A percentile compares a stretch with the other conserved stretches of the same genome.
phyloP scores from a whole-genome alignment of 352 stramenopile genomes.

The Pythium guiyangense region DNA sequence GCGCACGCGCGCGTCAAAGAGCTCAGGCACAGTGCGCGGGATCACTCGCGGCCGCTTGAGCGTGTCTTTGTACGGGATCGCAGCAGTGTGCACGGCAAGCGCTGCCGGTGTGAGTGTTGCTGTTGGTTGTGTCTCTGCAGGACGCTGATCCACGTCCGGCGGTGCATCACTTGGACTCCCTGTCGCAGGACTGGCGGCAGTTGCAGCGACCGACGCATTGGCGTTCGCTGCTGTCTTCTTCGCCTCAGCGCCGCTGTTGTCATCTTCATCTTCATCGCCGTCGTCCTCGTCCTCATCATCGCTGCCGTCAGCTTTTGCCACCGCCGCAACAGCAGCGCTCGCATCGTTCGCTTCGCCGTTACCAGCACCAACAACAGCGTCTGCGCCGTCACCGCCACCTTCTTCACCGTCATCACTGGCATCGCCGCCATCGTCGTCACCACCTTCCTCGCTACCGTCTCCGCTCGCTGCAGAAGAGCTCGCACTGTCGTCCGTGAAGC shows the following conservation, averaged over 20 bases:
- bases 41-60: slow-evolving; percentile 51
- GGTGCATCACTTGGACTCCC: not conserved
- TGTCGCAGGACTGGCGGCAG: too few relatives aligned
- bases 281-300: slow-evolving; percentile 15
- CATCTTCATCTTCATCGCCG: slow-evolving; percentile 6
- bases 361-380: slow-evolving; percentile 6
- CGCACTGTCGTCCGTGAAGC: slow-evolving; percentile 74
- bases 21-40: slow-evolving; percentile 32
- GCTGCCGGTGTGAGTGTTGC: slow-evolving; percentile 5
- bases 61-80: slow-evolving; percentile 21
- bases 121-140: not conserved
- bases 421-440: slow-evolving; percentile 15
- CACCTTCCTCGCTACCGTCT: slow-evolving; percentile 17
- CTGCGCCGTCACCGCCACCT: slow-evolving; percentile 6
- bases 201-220: not conserved
- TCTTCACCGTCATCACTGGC: slow-evolving; percentile 12
- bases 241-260: not conserved
- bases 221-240: not conserved
- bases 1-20: slow-evolving; percentile 39
- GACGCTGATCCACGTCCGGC: slow-evolving; percentile 15
- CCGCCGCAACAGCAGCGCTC: slow-evolving; percentile 1
- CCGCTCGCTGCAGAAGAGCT: slow-evolving; percentile 58
- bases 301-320: not conserved
- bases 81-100: slow-evolving; percentile 16
- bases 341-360: too few relatives aligned